Evolutionary conservation across 2,329 filamentous ascomycete species (phyloP), one percentile per base, ranked within the genome.

Genomic region (Neopestalotiopsis rosae): DNA sequence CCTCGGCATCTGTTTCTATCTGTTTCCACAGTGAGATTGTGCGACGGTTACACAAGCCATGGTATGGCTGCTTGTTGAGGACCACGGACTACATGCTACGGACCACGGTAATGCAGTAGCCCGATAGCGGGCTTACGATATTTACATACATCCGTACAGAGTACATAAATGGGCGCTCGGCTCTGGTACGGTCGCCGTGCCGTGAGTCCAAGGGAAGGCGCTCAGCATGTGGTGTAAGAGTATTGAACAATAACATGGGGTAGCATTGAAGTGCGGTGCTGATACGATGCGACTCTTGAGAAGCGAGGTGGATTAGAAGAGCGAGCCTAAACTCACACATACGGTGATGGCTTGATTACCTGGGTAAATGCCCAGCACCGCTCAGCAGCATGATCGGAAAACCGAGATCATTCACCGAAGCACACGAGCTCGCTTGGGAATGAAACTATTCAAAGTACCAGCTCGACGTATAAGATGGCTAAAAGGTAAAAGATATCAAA

Each of bases 1-100:
- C 32, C 59, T 62, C 59, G 59, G 59, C 59, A 62, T 62, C 57
- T 59, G 32, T 62, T 20, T 40, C 34, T 62, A 30, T 62, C 30
- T n/a, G 30, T 62, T 12, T 40, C 59, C 30, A 62, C 24, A 17
- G 59, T 40, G 32, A 38, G 59, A 62, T 62, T 62, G 59, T 62
- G 59, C 32, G 32, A 62, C 32, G 30, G 59, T 62, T 24, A 40
- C 59, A 62, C 59, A 62, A 42, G 59, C 30, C 20, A 40, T 62
- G 28, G 14, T 20, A n/a, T 24, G 34, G 34, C 34, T 38, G 34
- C 34, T 38, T 7, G 34, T 28, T 28, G 24, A 28, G 10, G 34
- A 38, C 34, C 34, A 38, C 34, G 34, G 34, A 38, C 34, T 10
- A 38, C 34, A 10, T 6, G 10, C 34, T 10, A 38, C 34, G 34